phyloP scores from a whole-genome alignment of 306 rosid species.

The Abrus pulchellus region DNA sequence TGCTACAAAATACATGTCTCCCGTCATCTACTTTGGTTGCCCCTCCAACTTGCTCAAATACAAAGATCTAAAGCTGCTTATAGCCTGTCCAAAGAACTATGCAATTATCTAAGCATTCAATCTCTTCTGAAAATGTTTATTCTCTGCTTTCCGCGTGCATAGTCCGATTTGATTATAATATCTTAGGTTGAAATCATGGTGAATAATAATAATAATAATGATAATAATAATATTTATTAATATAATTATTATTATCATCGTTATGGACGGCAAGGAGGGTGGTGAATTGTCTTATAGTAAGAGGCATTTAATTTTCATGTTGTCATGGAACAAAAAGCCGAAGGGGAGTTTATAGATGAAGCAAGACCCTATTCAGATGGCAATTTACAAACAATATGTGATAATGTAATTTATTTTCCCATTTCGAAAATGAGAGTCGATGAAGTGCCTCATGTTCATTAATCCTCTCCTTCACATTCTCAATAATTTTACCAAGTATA shows the following conservation, averaged over 20 bases:
- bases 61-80: slow-evolving; percentile 41
- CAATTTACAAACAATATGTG: slow-evolving; percentile 16
- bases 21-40: slow-evolving; percentile 31
- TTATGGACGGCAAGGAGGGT: slow-evolving; percentile 53
- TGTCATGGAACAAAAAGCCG: slow-evolving; percentile 10
- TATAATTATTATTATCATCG: not conserved
- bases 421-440: not conserved
- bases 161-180: slow-evolving; percentile 7
- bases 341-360: slow-evolving; percentile 10
- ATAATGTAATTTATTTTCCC: not conserved
- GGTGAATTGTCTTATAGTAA: slow-evolving; percentile 37
- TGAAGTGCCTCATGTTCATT: slow-evolving; percentile 3
- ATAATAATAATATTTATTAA: not conserved
- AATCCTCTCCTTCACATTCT: slow-evolving; percentile 10
- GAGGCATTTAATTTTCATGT: slow-evolving; percentile 3
- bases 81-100: slow-evolving; percentile 51
- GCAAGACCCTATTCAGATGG: slow-evolving; percentile 1
- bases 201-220: not conserved
- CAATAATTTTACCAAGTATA: slow-evolving; percentile 3
- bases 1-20: not conserved
- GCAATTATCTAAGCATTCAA: slow-evolving; percentile 17
- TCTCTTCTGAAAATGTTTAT: not conserved
- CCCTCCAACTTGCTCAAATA: slow-evolving; percentile 27
- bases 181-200: slow-evolving; percentile 3
- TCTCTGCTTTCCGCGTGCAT: not conserved